phyloP scores from a whole-genome alignment of 352 stramenopile species.

The Pythium graminicola region DNA sequence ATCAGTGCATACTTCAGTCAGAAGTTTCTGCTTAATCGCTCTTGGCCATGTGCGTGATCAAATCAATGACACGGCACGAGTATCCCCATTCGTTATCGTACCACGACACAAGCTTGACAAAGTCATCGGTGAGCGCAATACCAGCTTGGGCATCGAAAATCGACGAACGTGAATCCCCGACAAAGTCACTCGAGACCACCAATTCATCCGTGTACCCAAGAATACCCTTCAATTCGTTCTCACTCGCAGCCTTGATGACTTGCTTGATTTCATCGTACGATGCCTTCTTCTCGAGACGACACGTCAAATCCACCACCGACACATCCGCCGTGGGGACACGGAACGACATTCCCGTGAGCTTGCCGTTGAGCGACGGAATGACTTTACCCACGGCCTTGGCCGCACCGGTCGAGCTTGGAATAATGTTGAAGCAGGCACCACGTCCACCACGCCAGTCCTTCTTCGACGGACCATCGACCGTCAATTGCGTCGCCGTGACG shows the following conservation, averaged over 20 bases:
- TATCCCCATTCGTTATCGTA: conserved; percentile 99
- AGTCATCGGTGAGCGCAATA: conserved; percentile 97
- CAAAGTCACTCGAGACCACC: conserved; percentile 97
- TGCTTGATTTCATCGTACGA: conserved; percentile 98
- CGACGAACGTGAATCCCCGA: conserved; percentile 93
- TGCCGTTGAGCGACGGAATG: conserved; percentile 91
- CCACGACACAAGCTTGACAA: conserved; percentile 99
- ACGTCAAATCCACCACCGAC: conserved; percentile 87
- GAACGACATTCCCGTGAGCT: conserved; percentile 91
- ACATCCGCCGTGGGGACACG: conserved; percentile 87
- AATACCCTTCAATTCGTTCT: conserved; percentile 95
- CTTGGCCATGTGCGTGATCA: conserved; percentile 95
- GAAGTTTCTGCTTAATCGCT: conserved; percentile 55
- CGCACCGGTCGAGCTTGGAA: conserved; percentile 96
- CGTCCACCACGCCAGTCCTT: conserved; percentile 98
- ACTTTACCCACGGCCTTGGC: conserved; percentile 99
- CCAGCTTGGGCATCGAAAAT: conserved; percentile 97
- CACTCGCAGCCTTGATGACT: conserved; percentile 91
- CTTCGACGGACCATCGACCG: conserved; percentile 96
- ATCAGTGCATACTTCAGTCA: neutral
- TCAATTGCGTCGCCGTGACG: conserved; percentile 96
- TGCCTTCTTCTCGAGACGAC: conserved; percentile 77
- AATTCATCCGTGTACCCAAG: conserved; percentile 97
- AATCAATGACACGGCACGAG: conserved; percentile 94
- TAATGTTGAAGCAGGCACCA: conserved; percentile 98